Evolutionary conservation across 2,329 filamentous ascomycete species (phyloP), one percentile per base, ranked within the genome.

Genomic region (Pseudohalonectria lignicola): DNA sequence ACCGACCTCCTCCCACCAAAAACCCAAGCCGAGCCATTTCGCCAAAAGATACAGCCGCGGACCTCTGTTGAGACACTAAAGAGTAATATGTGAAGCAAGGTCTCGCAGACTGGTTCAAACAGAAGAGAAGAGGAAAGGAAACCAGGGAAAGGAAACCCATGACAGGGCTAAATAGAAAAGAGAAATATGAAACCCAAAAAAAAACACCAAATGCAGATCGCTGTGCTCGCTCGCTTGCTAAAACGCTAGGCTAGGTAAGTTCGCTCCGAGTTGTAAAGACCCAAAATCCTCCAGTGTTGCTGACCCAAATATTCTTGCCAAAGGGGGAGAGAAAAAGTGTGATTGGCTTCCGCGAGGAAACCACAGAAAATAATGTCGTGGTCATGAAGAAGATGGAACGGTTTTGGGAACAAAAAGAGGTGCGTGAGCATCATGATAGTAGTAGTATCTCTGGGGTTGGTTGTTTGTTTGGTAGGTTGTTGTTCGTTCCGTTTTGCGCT

Each of bases 341-440:
- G n/a, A 23, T 31, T 26, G 18, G 15, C 28, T 35, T 41, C 29
- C 29, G 29, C 8, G 29, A 16, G 29, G 29, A 31, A 31, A 16
- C 43, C 39, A 43, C 45, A 42, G 43, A 39, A 45, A 46, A 53
- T 47, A 41, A 36, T 19, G 37, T 34, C 37, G 39, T 40, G 43
- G 42, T 25, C 41, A 32, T 39, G 42, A 41, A 45, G 43, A 47
- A 47, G 45, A 45, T 42, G 47, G 44, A 43, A 49, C 44, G 45
- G 52, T 49, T 53, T 56, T 56, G 52, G 51, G 23, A 12, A 26
- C 23, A 26, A 26, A 26, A 26, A 8, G 12, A 26, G 31, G 55
- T 67, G 66, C 64, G 65, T 68, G 66, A 67, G 65, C 65, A 65
- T 62, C 60, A 59, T 39, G 17, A 8, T 26, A 13, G 21, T 9